Percentiles rank a stretch among this genome's conserved stretches.
These are phyloP conservation scores for Solanum sejunctum DNA, from an alignment of 257 asterid species.

Conservation along the genomic window DNA sequence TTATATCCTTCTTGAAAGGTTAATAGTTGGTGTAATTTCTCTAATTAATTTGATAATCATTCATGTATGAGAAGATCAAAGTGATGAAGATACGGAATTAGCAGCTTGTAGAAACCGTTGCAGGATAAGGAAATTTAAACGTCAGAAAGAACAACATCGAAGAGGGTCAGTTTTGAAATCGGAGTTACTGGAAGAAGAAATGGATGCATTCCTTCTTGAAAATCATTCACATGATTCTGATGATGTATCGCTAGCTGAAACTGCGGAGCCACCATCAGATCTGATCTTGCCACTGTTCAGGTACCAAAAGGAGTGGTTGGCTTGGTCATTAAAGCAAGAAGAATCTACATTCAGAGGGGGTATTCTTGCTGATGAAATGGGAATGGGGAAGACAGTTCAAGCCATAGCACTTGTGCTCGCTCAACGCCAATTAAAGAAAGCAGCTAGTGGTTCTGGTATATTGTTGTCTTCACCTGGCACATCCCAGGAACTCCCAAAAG, in stretches of 20 bases:
- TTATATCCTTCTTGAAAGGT: background rate
- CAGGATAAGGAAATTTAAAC: conserved; percentile 11
- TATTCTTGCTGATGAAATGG: conserved; percentile 95
- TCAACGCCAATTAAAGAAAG: conserved; percentile 31
- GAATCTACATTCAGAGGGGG: conserved; percentile 55
- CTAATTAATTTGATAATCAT: background rate
- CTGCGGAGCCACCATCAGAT: conserved; percentile 53
- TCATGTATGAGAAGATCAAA: background rate
- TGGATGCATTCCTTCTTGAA: conserved; percentile 41
- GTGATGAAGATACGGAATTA: background rate
- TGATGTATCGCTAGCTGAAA: conserved; percentile 36
- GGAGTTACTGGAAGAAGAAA: conserved; percentile 56
- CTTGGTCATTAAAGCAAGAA: conserved; percentile 87
- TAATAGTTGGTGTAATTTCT: background rate
- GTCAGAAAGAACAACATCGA: conserved; percentile 16
- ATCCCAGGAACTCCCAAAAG: conserved; percentile 30
- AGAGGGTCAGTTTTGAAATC: conserved; percentile 22
- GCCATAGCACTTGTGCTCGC: conserved; percentile 87
- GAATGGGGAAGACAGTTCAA: conserved; percentile 93
- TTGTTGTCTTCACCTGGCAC: conserved; percentile 31
- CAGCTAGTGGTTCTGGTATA: conserved; percentile 13
- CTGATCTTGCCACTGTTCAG: conserved; percentile 62
- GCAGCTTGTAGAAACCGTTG: background rate
- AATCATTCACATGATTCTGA: conserved; percentile 31
- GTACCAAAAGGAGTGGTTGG: conserved; percentile 87